phyloP scores from a whole-genome alignment of 2,329 filamentous ascomycete genomes.

The Epichloe hybrida region DNA sequence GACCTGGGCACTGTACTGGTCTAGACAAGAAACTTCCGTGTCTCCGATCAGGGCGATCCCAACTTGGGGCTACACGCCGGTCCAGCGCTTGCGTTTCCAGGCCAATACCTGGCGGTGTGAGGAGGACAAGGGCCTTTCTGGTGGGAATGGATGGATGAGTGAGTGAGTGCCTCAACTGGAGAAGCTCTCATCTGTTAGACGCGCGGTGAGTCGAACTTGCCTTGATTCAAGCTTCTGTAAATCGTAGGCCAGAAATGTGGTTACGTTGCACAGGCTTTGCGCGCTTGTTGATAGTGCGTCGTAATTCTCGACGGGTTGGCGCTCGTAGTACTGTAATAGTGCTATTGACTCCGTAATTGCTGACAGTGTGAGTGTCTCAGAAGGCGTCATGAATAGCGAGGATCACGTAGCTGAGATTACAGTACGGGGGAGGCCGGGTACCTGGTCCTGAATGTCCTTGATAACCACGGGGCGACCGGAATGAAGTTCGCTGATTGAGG shows the following conservation, averaged over 20 bases:
- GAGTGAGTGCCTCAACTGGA: not conserved
- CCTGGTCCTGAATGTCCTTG: not conserved
- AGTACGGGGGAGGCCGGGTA: not conserved
- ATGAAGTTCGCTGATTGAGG: not conserved
- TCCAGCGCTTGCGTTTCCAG: conserved; percentile 2
- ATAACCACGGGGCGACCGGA: not conserved
- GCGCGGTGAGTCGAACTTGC: not conserved
- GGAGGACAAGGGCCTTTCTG: too few species aligned
- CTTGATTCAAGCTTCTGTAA: not conserved
- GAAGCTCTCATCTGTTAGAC: too few species aligned
- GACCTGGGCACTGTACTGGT: not conserved
- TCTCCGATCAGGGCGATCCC: not conserved
- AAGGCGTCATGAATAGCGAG: not conserved
- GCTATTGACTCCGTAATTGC: not conserved
- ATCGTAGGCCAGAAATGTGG: not conserved
- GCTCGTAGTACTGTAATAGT: not conserved
- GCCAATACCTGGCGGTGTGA: too few species aligned
- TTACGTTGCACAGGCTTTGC: not conserved
- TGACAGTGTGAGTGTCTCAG: not conserved
- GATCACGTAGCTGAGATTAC: not conserved
- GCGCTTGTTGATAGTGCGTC: not conserved
- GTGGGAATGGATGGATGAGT: not conserved
- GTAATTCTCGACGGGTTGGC: not conserved
- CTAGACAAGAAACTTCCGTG: not conserved
- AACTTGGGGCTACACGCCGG: not conserved